Base-by-base conservation (phyloP, 805 yeast genomes). In the Pichia nakasei region DNA sequence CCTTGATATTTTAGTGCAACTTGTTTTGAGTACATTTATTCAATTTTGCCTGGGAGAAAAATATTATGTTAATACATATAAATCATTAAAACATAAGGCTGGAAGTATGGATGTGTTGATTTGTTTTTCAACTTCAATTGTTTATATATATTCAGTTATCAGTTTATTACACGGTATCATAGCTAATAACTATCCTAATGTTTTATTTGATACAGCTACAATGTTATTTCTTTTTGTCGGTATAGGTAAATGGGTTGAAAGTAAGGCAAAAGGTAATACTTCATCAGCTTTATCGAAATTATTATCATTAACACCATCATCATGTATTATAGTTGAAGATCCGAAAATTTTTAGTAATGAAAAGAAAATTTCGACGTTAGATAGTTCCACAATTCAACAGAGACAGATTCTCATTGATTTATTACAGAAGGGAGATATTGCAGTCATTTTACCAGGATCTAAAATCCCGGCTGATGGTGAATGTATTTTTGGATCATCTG, bases 81-180 rank as follows among this genome's bases (percentile, higher is more conserved):
- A 72, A 31, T 81, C 95, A 7, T 46, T 88, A 20, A 68, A 68
- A 42, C 88, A 85, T 55, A 73, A 80, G 6, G 79, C 85, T 21
- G 82, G 82, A 9, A 87, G 91, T 8, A 94, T 93, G 98, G 98
- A 93, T 62, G 84, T 91, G 2, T 69, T 93, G 47, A 88, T 93
- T 32, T 80, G 84, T 42, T 69, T 85, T 19, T 86, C 97, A 4
- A 88, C 96, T 0, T 64, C 81, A 39, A 78, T 84, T 20, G 85
- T 96, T 5, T 93, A 78, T 57, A 39, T 68, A 5, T 91, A 85
- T 55, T 88, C 97, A 1, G 58, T 83, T 1, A 59, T 77, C 22
- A 74, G 93, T 0, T 76, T 87, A 48, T 26, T 73, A 1, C 60
- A 69, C 31, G 69, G 77, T 35, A 38, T 52, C 9, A 65, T 78